phyloP scores from a whole-genome alignment of 306 rosid genomes.

The Sindora glabra region DNA sequence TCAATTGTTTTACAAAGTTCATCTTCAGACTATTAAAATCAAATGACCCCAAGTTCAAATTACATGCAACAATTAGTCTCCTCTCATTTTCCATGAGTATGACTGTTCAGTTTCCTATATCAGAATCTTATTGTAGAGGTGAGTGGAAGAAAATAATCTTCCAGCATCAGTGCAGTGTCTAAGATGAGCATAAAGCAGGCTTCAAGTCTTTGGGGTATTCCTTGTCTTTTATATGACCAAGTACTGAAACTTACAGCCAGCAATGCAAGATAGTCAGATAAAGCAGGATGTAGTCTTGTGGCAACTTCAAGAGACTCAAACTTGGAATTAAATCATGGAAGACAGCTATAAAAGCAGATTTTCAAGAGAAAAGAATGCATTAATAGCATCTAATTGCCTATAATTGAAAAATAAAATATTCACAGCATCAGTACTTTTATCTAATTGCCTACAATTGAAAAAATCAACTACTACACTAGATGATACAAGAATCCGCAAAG shows the following conservation, averaged over 20 bases:
- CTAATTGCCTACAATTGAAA: too few species aligned
- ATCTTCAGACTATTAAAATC: too few species aligned
- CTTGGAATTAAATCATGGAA: neutral
- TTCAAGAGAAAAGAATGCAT: neutral
- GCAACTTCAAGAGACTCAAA: neutral
- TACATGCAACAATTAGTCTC: too few species aligned
- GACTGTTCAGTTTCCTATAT: neutral
- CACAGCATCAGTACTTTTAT: neutral
- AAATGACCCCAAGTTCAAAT: too few species aligned
- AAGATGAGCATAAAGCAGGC: neutral
- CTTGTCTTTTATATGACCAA: conserved; percentile 14
- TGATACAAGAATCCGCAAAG: too few species aligned
- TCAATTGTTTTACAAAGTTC: too few species aligned
- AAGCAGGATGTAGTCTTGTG: neutral
- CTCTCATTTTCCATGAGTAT: too few species aligned
- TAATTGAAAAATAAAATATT: neutral
- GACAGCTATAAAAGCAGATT: neutral
- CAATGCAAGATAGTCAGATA: neutral
- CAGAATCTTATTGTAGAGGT: conserved; percentile 2
- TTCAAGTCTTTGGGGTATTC: conserved; percentile 11
- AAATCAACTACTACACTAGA: too few species aligned
- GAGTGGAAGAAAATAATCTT: neutral
- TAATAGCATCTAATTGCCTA: neutral
- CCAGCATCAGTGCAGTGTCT: conserved; percentile 9
- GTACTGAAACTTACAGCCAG: conserved; percentile 9